These are phyloP conservation scores for Fusarium pseudocircinatum DNA, from an alignment of 2,329 filamentous ascomycete genomes.

Conservation along the genomic window DNA sequence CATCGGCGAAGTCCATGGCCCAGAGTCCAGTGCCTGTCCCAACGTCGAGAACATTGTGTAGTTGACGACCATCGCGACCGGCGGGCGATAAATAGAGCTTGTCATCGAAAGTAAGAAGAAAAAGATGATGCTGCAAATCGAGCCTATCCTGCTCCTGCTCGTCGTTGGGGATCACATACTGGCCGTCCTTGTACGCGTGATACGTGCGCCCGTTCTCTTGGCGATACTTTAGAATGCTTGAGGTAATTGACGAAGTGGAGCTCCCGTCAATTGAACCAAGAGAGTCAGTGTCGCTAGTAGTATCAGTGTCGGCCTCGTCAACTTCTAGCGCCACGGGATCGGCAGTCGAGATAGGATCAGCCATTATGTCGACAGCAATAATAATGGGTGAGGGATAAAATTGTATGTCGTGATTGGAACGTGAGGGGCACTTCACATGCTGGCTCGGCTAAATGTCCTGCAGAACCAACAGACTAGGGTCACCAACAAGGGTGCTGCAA, in stretches of 20 bases:
- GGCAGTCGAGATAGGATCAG: not conserved
- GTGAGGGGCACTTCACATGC: not conserved
- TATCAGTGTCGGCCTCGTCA: not conserved
- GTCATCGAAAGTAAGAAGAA: slow-evolving; percentile 41
- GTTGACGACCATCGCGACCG: slow-evolving; percentile 6
- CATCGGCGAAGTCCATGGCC: slow-evolving; percentile 42
- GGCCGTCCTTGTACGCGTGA: slow-evolving; percentile 43
- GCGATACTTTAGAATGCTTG: slow-evolving; percentile 37
- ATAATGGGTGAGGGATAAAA: not conserved
- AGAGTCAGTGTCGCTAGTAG: not conserved
- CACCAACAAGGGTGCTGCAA: not conserved
- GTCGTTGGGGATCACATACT: slow-evolving; percentile 34
- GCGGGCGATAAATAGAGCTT: slow-evolving; percentile 37
- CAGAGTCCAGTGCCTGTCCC: slow-evolving; percentile 44
- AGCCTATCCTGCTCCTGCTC: slow-evolving; percentile 30
- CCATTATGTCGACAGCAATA: not conserved
- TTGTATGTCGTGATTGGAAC: not conserved
- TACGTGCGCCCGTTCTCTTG: slow-evolving; percentile 44
- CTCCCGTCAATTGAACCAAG: not conserved
- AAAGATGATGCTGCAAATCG: slow-evolving; percentile 40
- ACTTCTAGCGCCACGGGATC: slow-evolving; percentile 2
- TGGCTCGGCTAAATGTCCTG: not conserved
- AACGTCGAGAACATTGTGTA: slow-evolving; percentile 39
- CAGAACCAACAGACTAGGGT: not conserved
- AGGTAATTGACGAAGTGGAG: slow-evolving; percentile 36